Evolutionary conservation across 371 early-diverging fungal species (phyloP).

Genomic region (Apophysomyces sp.): DNA sequence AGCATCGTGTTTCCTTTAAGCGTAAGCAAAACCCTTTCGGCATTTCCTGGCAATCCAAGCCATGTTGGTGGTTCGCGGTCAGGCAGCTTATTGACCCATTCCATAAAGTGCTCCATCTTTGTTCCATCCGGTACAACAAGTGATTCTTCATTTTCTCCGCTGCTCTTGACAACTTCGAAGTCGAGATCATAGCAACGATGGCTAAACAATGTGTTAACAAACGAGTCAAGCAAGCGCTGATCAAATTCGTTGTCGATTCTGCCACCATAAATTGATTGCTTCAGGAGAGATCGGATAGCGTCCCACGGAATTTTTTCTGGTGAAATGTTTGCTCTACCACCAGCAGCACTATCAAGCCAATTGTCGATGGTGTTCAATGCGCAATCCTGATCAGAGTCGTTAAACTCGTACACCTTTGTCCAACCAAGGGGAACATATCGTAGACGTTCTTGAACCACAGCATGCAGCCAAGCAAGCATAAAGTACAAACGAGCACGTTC

Average conservation of each 20-base stretch:
- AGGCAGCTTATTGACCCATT: slow-evolving; percentile 88
- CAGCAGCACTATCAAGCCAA: slow-evolving; percentile 85
- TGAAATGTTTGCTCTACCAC: slow-evolving; percentile 85
- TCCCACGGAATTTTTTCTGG: slow-evolving; percentile 97
- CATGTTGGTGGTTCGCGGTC: slow-evolving; percentile 95
- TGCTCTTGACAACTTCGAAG: slow-evolving; percentile 74
- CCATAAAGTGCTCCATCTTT: slow-evolving; percentile 81
- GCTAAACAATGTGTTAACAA: slow-evolving; percentile 82
- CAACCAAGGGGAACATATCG: slow-evolving; percentile 97
- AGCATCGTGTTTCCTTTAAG: slow-evolving; percentile 75
- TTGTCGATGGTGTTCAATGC: slow-evolving; percentile 86
- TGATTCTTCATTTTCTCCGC: slow-evolving; percentile 35
- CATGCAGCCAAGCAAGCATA: slow-evolving; percentile 96
- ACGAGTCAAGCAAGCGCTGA: slow-evolving; percentile 84
- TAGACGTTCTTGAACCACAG: slow-evolving; percentile 91
- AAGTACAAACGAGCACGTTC: slow-evolving; percentile 93
- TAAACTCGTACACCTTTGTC: slow-evolving; percentile 97
- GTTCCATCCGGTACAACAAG: slow-evolving; percentile 88
- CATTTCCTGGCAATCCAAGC: slow-evolving; percentile 95
- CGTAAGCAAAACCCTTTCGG: slow-evolving; percentile 88
- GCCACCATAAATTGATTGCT: slow-evolving; percentile 94
- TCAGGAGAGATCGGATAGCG: slow-evolving; percentile 85
- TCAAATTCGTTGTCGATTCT: slow-evolving; percentile 94
- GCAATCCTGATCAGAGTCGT: slow-evolving; percentile 95
- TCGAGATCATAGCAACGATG: slow-evolving; percentile 83